Evolutionary conservation across 1,139 yeast genomes (phyloP).

Genomic region (Taphrina populina): DNA sequence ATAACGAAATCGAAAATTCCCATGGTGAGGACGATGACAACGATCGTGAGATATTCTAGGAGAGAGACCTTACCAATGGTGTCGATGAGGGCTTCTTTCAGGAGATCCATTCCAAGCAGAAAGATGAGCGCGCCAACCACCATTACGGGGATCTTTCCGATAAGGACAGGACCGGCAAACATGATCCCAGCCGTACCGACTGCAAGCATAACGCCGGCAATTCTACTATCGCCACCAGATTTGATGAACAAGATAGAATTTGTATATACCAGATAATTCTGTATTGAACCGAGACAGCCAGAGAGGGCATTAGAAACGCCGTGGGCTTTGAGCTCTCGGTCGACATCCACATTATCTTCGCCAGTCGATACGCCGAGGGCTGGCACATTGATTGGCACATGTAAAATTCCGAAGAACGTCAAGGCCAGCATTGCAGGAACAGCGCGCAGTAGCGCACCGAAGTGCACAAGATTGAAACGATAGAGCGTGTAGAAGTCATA

Average conservation of each 20-base stretch:
- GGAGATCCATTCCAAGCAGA: slow-evolving; percentile 80
- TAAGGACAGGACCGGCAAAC: slow-evolving; percentile 87
- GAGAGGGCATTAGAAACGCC: slow-evolving; percentile 88
- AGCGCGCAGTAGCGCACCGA: slow-evolving; percentile 66
- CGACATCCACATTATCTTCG: slow-evolving; percentile 77
- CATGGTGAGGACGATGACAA: slow-evolving; percentile 85
- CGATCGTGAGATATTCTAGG: slow-evolving; percentile 80
- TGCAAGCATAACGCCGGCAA: slow-evolving; percentile 86
- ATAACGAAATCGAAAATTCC: slow-evolving; percentile 92
- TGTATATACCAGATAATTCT: slow-evolving; percentile 86
- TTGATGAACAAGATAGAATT: slow-evolving; percentile 86
- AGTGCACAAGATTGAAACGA: slow-evolving; percentile 65
- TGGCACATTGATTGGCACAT: slow-evolving; percentile 96
- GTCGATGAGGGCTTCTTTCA: slow-evolving; percentile 82
- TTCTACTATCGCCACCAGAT: slow-evolving; percentile 87
- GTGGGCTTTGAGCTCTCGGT: slow-evolving; percentile 89
- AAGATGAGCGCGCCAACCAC: slow-evolving; percentile 92
- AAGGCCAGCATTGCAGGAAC: slow-evolving; percentile 92
- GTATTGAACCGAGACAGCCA: slow-evolving; percentile 77
- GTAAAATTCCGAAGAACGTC: slow-evolving; percentile 90
- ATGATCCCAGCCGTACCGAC: slow-evolving; percentile 74
- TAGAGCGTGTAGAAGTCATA: slow-evolving; percentile 75
- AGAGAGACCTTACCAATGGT: slow-evolving; percentile 72
- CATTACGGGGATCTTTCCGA: slow-evolving; percentile 90
- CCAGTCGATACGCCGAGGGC: slow-evolving; percentile 90